Percentiles rank a stretch among this genome's conserved stretches.
Conservation (phyloP, 129 eudicot species). For the Pulicaria dysenterica region DNA sequence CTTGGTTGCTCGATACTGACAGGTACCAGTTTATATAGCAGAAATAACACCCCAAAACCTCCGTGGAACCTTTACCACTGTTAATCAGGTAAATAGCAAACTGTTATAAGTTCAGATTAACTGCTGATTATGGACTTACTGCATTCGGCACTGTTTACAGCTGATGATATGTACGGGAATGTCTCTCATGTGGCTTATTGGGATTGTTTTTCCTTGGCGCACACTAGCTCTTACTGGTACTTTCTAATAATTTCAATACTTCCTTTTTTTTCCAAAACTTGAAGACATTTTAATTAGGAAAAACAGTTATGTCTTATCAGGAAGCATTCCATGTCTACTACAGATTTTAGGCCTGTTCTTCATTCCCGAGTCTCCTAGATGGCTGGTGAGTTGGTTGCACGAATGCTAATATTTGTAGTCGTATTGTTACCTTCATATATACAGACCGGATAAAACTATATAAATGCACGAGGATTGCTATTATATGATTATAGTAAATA, state of each 20-base stretch:
- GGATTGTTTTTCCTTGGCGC: slow-evolving; percentile 67
- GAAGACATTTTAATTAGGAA: background rate
- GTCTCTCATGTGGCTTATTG: slow-evolving; percentile 61
- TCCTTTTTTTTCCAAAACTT: background rate
- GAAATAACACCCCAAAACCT: slow-evolving; percentile 90
- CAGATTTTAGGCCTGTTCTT: slow-evolving; percentile 64
- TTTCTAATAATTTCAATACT: background rate
- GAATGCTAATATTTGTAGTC: background rate
- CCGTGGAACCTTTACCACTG: slow-evolving; percentile 78
- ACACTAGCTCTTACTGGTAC: slow-evolving; percentile 66
- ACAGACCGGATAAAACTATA: too few relatives aligned
- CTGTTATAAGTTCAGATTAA: background rate
- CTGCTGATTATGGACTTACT: slow-evolving; percentile 11
- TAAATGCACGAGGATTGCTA: too few relatives aligned
- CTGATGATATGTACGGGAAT: slow-evolving; percentile 72
- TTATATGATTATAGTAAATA: too few relatives aligned
- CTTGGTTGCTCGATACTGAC: background rate
- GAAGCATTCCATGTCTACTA: slow-evolving; percentile 66
- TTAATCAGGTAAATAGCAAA: slow-evolving; percentile 60
- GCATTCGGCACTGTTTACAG: slow-evolving; percentile 43
- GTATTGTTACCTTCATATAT: too few relatives aligned
- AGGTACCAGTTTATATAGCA: slow-evolving; percentile 93
- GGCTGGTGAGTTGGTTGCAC: slow-evolving; percentile 65
- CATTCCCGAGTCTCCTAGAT: slow-evolving; percentile 94
- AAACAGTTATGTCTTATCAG: slow-evolving; percentile 39